Conservation (phyloP, 495 filamentous ascomycete genomes). For the Trypethelium eluteriae region DNA sequence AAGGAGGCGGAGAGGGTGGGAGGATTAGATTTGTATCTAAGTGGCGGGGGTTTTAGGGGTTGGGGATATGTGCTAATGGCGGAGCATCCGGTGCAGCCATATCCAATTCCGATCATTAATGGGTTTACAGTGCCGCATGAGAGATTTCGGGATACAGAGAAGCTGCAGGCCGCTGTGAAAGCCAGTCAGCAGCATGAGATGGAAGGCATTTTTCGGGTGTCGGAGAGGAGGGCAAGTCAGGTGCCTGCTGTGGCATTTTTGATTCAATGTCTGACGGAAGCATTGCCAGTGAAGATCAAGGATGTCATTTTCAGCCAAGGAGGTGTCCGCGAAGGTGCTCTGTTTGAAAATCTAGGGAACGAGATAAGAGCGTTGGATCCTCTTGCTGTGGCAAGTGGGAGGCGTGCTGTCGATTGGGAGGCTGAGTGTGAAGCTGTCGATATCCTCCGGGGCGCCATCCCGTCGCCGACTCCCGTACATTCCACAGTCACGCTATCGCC, state of each 20-base stretch:
- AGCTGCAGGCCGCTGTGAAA: conserved; percentile 42
- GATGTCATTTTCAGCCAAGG: conserved; percentile 76
- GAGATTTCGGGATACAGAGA: conserved; percentile 54
- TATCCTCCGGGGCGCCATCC: conserved; percentile 43
- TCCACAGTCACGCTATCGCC: conserved; percentile 16
- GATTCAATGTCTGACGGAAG: conserved; percentile 60
- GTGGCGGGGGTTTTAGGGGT: conserved; percentile 83
- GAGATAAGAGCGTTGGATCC: conserved; percentile 57
- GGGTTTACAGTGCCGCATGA: conserved; percentile 59
- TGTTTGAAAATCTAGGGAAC: conserved; percentile 58
- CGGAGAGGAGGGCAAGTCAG: conserved; percentile 68
- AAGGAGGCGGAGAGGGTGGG: conserved; percentile 37
- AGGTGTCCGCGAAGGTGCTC: conserved; percentile 74
- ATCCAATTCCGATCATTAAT: conserved; percentile 80
- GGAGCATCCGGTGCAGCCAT: conserved; percentile 57
- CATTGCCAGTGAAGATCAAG: conserved; percentile 57
- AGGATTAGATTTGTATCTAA: conserved; percentile 72
- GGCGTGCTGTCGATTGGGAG: background rate
- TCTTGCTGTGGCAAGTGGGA: conserved; percentile 49
- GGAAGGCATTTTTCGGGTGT: conserved; percentile 65
- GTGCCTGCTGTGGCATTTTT: conserved; percentile 78
- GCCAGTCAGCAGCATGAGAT: conserved; percentile 35
- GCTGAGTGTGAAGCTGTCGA: conserved; percentile 29
- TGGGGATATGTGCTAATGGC: conserved; percentile 80
- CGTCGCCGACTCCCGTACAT: background rate